Evolutionary conservation across 352 stramenopile genomes (phyloP), one percentile per base, ranked within the genome.

Genomic region (Saprolegnia parasitica): DNA sequence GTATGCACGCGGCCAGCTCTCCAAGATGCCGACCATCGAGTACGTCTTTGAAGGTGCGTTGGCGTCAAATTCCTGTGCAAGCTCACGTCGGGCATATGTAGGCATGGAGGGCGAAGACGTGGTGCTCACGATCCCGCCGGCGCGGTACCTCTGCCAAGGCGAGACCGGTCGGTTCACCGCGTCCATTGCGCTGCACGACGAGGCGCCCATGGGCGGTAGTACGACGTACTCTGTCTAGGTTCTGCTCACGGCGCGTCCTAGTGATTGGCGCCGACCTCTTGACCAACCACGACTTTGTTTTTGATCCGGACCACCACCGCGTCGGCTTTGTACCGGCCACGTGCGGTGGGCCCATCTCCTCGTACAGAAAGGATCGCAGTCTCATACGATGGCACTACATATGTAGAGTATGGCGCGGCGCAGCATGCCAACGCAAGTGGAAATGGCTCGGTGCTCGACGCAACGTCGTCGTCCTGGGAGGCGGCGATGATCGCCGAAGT

Each of bases 211-310:
- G 4, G 87, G 87, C 37, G 74, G 76, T 72, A 68, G 76, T 72
- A 68, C 56, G 3, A 32, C 15, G 5, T 29, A 9, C 0, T 60
- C 26, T 16, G 15, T 74, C 35, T 37, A 39, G 45, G 10, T 29
- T 5, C 2, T 35, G 29, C 29, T 35, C 29, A 35, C 29, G 29
- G 5, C 29, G 29, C 29, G 29, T 35, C 29, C 29, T 35, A 29
- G 84, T 95, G 18, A 90, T 95, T 67, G 87, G 87, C 9, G 84
- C 87, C 49, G 90, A 90, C 73, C 78, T 95, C 49, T 93, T 95
- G 87, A 83, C 81, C 76, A 76, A 87, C 52, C 82, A 84, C 29
- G 85, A 95, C 47, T 80, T 95, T 29, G 87, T 95, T 24, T 95
- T 95, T 71, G 87, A 95, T 62, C 70, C 75, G 0, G 78, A 75